phyloP scores from a whole-genome alignment of 2,329 filamentous ascomycete genomes.

The Simplicillium sp. region DNA sequence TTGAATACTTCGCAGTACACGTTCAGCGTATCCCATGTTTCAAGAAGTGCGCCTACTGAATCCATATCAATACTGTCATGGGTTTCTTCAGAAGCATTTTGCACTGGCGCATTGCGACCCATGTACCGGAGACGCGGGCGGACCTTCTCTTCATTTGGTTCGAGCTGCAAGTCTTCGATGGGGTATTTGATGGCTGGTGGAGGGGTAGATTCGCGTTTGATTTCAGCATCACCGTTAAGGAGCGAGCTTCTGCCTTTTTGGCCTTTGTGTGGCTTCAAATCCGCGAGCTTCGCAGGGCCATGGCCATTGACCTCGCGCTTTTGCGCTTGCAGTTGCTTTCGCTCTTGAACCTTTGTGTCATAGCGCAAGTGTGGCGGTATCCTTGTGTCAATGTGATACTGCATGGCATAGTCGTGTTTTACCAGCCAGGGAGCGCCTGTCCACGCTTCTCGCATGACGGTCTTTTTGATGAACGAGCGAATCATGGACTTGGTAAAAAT shows the following conservation, averaged over 20 bases:
- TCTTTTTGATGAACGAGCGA: constrained; percentile 89
- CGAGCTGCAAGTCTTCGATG: constrained; percentile 83
- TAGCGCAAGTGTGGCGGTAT: constrained; percentile 76
- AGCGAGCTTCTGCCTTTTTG: constrained; percentile 41
- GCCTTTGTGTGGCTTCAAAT: constrained; percentile 65
- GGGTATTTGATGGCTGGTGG: constrained; percentile 72
- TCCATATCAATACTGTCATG: constrained; percentile 60
- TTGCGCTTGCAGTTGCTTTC: constrained; percentile 61
- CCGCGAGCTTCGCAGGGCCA: constrained; percentile 50
- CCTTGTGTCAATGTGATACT: constrained; percentile 80
- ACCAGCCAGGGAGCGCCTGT: constrained; percentile 96
- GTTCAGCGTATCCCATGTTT: constrained; percentile 94
- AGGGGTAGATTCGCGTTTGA: constrained; percentile 25
- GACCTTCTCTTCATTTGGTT: constrained; percentile 53
- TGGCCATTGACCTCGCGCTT: constrained; percentile 45
- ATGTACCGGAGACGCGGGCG: constrained; percentile 74
- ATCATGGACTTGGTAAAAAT: constrained; percentile 92
- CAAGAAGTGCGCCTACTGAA: constrained; percentile 75
- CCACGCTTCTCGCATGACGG: constrained; percentile 85
- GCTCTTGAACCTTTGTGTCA: constrained; percentile 68
- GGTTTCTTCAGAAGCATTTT: constrained; percentile 26
- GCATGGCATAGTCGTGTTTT: constrained; percentile 72
- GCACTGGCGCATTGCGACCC: constrained; percentile 52
- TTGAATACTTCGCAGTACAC: constrained; percentile 95
- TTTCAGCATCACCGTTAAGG: constrained; percentile 18